Conservation (phyloP, 139 green algal genomes). For the Nannochloris sp. region DNA sequence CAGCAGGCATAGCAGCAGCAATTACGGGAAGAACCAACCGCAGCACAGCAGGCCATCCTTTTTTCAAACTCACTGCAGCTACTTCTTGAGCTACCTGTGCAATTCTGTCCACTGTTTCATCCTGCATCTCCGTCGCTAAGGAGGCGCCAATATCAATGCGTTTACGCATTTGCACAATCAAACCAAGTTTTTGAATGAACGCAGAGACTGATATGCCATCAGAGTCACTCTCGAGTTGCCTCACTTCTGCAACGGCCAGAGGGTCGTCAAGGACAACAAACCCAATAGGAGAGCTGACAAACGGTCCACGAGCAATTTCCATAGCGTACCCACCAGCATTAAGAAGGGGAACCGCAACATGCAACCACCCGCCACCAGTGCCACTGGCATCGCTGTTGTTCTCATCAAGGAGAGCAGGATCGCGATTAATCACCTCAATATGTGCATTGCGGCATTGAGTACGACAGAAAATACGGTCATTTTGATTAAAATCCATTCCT, state of each 20-base stretch:
- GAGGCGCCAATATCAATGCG: not conserved
- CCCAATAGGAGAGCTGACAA: not conserved
- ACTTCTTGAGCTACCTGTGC: not conserved
- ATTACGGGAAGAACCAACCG: not conserved
- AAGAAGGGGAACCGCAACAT: slow-evolving; percentile 4
- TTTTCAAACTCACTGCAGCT: not conserved
- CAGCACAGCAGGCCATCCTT: slow-evolving; percentile 13
- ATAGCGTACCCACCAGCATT: slow-evolving; percentile 1
- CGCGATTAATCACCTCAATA: slow-evolving; percentile 5
- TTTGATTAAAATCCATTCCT: not conserved
- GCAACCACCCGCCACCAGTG: not conserved
- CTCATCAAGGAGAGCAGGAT: not conserved
- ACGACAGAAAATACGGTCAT: slow-evolving; percentile 10
- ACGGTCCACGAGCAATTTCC: slow-evolving; percentile 9
- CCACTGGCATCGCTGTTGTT: no score
- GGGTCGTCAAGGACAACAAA: slow-evolving; percentile 27
- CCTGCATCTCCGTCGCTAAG: not conserved
- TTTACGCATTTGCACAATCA: no score
- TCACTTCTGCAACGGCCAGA: slow-evolving; percentile 22
- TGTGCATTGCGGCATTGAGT: slow-evolving; percentile 2
- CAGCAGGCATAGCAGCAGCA: not conserved
- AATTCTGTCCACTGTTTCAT: not conserved
- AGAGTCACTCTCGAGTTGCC: slow-evolving; percentile 10
- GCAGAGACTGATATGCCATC: not conserved
- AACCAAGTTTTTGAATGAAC: slow-evolving; percentile 5